These are phyloP conservation scores for Trichoderma sp. DNA, from an alignment of 2,329 filamentous ascomycete species.

Conservation along the genomic window DNA sequence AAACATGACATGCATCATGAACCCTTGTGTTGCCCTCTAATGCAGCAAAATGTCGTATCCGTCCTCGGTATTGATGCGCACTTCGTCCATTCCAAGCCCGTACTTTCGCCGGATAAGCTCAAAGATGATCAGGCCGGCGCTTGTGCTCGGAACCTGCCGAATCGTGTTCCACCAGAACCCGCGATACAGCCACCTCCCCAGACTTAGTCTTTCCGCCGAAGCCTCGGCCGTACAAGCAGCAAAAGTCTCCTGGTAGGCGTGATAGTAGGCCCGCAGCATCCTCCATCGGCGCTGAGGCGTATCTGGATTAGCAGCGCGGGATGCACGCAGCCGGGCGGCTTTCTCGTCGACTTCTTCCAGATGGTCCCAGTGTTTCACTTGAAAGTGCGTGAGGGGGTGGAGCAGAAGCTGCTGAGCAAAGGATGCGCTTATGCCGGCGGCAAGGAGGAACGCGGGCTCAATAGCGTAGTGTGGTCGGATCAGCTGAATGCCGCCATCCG, in stretches of 20 bases:
- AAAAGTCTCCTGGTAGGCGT: constrained; percentile 69
- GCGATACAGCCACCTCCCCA: constrained; percentile 66
- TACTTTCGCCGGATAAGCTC: constrained; percentile 75
- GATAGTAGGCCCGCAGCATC: constrained; percentile 67
- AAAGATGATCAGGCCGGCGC: constrained; percentile 76
- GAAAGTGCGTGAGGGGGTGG: constrained; percentile 71
- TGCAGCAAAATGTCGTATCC: constrained; percentile 70
- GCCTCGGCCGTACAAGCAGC: constrained; percentile 62
- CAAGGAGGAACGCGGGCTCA: constrained; percentile 70
- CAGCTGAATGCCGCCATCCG: constrained; percentile 44
- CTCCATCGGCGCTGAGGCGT: constrained; percentile 45
- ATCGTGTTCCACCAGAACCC: constrained; percentile 74
- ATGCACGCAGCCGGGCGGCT: constrained; percentile 48
- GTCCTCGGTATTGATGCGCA: constrained; percentile 62
- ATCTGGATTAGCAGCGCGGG: constrained; percentile 35
- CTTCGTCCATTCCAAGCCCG: constrained; percentile 61
- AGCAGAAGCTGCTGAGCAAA: constrained; percentile 68
- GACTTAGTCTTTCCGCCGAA: constrained; percentile 54
- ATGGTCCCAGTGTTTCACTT: constrained; percentile 71
- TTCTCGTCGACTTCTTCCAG: constrained; percentile 71
- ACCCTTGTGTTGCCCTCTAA: constrained; percentile 26
- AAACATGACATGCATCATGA: neutral
- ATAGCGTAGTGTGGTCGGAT: constrained; percentile 75
- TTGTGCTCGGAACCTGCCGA: constrained; percentile 74
- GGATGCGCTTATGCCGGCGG: constrained; percentile 69